A percentile compares a stretch with the other conserved stretches of the same genome.
Conservation (phyloP, 2,329 filamentous ascomycete genomes). For the Fusarium heterosporum region DNA sequence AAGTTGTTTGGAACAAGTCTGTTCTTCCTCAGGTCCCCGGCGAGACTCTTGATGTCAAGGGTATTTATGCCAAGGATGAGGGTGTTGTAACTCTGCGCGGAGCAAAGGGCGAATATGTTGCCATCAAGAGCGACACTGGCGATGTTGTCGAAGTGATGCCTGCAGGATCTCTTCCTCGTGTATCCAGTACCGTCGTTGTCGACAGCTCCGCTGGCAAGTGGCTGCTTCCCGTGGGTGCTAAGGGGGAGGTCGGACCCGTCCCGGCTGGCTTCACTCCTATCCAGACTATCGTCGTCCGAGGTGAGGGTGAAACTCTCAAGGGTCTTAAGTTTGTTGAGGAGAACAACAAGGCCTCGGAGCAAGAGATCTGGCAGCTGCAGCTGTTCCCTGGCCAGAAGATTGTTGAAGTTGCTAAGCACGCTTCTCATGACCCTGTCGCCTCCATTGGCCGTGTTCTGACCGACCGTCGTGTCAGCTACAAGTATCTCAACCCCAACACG, state of each 20-base stretch:
- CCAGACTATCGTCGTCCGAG: constrained; percentile 66
- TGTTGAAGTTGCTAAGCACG: constrained; percentile 73
- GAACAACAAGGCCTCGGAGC: constrained; percentile 56
- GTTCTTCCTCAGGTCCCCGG: constrained; percentile 67
- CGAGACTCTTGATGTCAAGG: constrained; percentile 73
- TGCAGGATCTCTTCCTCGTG: constrained; percentile 46
- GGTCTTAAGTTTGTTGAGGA: constrained; percentile 65
- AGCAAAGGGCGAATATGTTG: constrained; percentile 70
- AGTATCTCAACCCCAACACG: constrained; percentile 92
- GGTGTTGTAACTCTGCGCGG: constrained; percentile 69
- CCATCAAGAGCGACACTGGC: constrained; percentile 66
- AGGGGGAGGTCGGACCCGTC: constrained; percentile 62
- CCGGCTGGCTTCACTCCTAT: constrained; percentile 60
- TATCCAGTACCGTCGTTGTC: constrained; percentile 62
- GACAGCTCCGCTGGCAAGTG: constrained; percentile 64
- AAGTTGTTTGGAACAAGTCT: constrained; percentile 79
- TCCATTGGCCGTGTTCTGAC: constrained; percentile 95
- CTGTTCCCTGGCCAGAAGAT: constrained; percentile 75
- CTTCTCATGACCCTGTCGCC: constrained; percentile 85
- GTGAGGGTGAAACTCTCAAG: constrained; percentile 61
- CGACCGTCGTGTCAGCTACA: constrained; percentile 94
- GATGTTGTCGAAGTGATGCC: constrained; percentile 59
- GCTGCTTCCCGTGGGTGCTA: constrained; percentile 64
- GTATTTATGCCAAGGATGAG: constrained; percentile 71
- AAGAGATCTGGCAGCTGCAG: constrained; percentile 78